Conservation (phyloP, 1,139 yeast species). For the Candida sp. region DNA sequence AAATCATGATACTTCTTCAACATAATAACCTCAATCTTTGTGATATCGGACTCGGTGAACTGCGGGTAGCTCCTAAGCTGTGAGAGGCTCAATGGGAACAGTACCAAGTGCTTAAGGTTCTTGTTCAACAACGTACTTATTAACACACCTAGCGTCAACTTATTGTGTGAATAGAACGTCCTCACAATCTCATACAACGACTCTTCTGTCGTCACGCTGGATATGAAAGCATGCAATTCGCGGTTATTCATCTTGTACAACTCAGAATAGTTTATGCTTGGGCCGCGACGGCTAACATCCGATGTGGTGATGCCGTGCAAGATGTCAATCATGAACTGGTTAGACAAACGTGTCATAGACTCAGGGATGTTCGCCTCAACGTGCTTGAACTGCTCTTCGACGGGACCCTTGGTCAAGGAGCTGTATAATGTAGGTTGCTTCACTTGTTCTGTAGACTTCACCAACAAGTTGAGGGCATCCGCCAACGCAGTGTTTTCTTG, state of each 20-base stretch:
- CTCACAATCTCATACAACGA: slow-evolving; percentile 31
- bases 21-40: slow-evolving; percentile 30
- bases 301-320: slow-evolving; percentile 23
- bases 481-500: slow-evolving; percentile 33
- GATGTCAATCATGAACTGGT: slow-evolving; percentile 21
- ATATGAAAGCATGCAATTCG: slow-evolving; percentile 25
- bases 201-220: slow-evolving; percentile 23
- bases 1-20: slow-evolving; percentile 41
- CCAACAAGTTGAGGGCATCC: slow-evolving; percentile 43
- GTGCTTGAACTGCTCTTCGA: slow-evolving; percentile 27
- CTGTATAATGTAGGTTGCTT: slow-evolving; percentile 40
- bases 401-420: slow-evolving; percentile 37
- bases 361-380: background rate
- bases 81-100: slow-evolving; percentile 21
- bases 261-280: slow-evolving; percentile 11
- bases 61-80: background rate
- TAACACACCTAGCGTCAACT: slow-evolving; percentile 27
- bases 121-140: slow-evolving; percentile 33
- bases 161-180: slow-evolving; percentile 29
- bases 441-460: slow-evolving; percentile 9
- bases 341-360: slow-evolving; percentile 11
- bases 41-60: slow-evolving; percentile 16
- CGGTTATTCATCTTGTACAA: slow-evolving; percentile 20
- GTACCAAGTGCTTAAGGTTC: slow-evolving; percentile 23
- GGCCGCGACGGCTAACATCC: slow-evolving; percentile 14